Evolutionary conservation across 495 filamentous ascomycete genomes (phyloP).

Genomic region (Xylaria sp.): DNA sequence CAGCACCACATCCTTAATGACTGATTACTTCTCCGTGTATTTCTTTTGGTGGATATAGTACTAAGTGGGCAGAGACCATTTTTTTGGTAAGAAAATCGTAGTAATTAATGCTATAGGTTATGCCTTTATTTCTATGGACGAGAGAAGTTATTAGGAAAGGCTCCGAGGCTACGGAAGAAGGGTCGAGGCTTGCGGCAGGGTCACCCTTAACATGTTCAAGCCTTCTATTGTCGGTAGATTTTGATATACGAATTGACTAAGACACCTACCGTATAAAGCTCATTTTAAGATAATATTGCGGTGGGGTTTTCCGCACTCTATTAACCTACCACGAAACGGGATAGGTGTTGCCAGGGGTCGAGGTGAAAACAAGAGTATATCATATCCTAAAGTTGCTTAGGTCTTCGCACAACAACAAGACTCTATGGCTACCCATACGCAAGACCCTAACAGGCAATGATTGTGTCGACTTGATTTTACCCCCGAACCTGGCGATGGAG

Average conservation of each 20-base stretch:
- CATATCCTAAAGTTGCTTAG: too few species aligned
- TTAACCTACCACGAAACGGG: neutral
- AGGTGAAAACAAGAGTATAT: neutral
- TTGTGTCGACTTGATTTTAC: neutral
- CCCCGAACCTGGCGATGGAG: neutral
- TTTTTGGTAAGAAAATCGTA: neutral
- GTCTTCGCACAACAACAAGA: too few species aligned
- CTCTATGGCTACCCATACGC: too few species aligned
- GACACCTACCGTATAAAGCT: neutral
- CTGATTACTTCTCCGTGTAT: neutral
- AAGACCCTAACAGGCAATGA: too few species aligned
- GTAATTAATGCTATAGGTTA: neutral
- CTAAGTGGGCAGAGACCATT: neutral
- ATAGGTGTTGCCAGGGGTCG: neutral
- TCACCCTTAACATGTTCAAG: neutral
- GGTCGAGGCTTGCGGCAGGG: neutral
- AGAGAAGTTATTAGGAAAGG: neutral
- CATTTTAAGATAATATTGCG: neutral
- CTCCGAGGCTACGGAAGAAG: neutral
- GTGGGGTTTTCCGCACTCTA: neutral
- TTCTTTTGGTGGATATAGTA: neutral
- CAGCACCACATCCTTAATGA: neutral
- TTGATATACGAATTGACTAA: neutral
- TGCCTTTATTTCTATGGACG: neutral
- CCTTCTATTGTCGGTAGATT: neutral